phyloP scores from a whole-genome alignment of 2,329 filamentous ascomycete genomes.

The Xylariales sp. region DNA sequence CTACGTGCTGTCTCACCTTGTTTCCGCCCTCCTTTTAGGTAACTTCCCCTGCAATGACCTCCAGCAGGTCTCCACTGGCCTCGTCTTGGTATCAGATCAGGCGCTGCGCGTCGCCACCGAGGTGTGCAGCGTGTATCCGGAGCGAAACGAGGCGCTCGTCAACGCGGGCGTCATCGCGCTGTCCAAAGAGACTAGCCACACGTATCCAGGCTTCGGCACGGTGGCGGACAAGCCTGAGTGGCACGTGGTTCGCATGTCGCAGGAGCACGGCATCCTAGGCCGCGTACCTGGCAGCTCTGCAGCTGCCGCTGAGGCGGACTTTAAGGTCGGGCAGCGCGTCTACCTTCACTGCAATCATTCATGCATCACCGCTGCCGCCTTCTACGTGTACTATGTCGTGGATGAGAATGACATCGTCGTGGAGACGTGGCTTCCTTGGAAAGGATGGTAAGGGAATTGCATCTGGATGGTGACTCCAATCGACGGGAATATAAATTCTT shows the following conservation, averaged over 20 bases:
- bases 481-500: no score
- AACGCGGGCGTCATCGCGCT: conserved; percentile 4
- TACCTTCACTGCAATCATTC: conserved; percentile 4
- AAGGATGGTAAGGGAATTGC: conserved; percentile 3
- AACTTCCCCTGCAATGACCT: conserved; percentile 5
- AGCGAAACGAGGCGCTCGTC: conserved; percentile 4
- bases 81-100: background rate
- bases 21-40: background rate
- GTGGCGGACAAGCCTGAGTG: background rate
- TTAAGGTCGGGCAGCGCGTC: conserved; percentile 1
- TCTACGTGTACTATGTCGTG: conserved; percentile 2
- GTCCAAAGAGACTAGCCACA: background rate
- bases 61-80: conserved; percentile 1
- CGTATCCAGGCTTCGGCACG: background rate
- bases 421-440: conserved; percentile 5
- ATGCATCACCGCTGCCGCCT: conserved; percentile 4
- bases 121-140: conserved; percentile 3
- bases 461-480: no score
- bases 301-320: background rate
- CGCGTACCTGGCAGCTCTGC: background rate
- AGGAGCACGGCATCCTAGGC: conserved; percentile 6
- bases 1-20: background rate
- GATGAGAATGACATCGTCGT: conserved; percentile 2
- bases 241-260: background rate
- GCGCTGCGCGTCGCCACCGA: conserved; percentile 2